These are phyloP conservation scores for Grigorovia transvaalensis DNA, from an alignment of 805 yeast species.

Conservation along the genomic window DNA sequence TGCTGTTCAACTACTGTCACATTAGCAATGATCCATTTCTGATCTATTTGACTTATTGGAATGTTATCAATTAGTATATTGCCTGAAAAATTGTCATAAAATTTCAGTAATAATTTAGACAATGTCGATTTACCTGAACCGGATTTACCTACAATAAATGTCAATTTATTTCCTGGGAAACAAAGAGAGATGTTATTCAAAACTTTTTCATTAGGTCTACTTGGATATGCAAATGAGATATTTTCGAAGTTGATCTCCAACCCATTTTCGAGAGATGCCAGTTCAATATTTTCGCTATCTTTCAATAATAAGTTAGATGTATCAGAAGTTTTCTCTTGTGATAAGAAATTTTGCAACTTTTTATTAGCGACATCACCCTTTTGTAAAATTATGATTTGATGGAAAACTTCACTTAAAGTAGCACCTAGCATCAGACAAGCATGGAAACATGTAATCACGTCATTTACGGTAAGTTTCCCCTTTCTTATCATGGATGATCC, in stretches of 20 bases:
- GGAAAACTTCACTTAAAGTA: conserved; percentile 43
- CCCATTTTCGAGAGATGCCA: neutral
- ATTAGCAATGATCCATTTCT: conserved; percentile 46
- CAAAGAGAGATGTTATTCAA: conserved; percentile 38
- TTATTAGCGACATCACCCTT: conserved; percentile 63
- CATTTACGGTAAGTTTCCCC: conserved; percentile 43
- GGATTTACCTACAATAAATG: conserved; percentile 73
- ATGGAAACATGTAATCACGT: conserved; percentile 73
- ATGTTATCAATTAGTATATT: conserved; percentile 46
- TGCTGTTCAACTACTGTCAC: conserved; percentile 68
- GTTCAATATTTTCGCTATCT: neutral
- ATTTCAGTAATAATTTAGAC: conserved; percentile 47
- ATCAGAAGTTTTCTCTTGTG: neutral
- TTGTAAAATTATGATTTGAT: conserved; percentile 50
- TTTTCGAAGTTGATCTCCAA: conserved; percentile 38
- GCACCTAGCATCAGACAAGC: conserved; percentile 69
- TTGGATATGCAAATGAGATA: conserved; percentile 55
- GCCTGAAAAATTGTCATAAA: conserved; percentile 49
- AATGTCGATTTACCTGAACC: conserved; percentile 93
- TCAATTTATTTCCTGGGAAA: conserved; percentile 37
- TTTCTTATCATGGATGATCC: conserved; percentile 58
- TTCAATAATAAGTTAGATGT: too few species aligned
- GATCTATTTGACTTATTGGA: conserved; percentile 34
- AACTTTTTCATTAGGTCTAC: conserved; percentile 39
- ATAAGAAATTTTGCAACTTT: conserved; percentile 36